phyloP scores from a whole-genome alignment of 306 rosid species.

The Echinosophora koreensis region DNA sequence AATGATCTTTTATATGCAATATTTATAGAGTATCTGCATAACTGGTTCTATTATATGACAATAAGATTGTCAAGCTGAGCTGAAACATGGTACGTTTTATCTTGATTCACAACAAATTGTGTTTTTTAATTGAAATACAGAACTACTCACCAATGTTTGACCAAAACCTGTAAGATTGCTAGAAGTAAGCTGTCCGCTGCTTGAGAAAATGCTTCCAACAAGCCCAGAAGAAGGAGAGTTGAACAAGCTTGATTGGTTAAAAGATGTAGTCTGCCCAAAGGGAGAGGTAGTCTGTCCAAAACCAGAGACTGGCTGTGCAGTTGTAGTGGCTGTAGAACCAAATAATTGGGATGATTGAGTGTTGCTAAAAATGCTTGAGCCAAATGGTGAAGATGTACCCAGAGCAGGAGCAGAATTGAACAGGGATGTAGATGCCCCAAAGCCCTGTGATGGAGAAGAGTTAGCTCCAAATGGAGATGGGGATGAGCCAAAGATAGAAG shows the following conservation, averaged over 20 bases:
- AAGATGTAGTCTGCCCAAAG: constrained; percentile 61
- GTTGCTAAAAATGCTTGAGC: constrained; percentile 60
- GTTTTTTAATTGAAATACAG: not conserved
- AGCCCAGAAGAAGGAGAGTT: constrained; percentile 64
- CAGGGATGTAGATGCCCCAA: constrained; percentile 54
- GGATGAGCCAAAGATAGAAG: constrained; percentile 61
- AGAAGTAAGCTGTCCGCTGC: constrained; percentile 62
- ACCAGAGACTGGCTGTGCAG: constrained; percentile 57
- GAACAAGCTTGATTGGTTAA: constrained; percentile 61
- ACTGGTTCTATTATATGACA: constrained; percentile 4
- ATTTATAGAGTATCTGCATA: constrained; percentile 2
- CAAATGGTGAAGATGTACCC: constrained; percentile 63
- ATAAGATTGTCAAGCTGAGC: constrained; percentile 16
- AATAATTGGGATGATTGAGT: constrained; percentile 67
- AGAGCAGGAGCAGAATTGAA: constrained; percentile 63
- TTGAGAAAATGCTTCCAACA: constrained; percentile 64
- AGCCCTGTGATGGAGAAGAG: constrained; percentile 53
- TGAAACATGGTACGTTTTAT: constrained; percentile 11
- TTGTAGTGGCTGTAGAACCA: constrained; percentile 60
- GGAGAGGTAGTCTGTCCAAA: constrained; percentile 64
- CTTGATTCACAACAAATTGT: constrained; percentile 6
- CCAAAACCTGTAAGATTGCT: constrained; percentile 60
- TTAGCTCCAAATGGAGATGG: constrained; percentile 65
- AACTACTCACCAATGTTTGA: constrained; percentile 70
- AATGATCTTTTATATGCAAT: constrained; percentile 28